phyloP scores from a whole-genome alignment of 177 flowering plant species.

The Tripterygium wilfordii region DNA sequence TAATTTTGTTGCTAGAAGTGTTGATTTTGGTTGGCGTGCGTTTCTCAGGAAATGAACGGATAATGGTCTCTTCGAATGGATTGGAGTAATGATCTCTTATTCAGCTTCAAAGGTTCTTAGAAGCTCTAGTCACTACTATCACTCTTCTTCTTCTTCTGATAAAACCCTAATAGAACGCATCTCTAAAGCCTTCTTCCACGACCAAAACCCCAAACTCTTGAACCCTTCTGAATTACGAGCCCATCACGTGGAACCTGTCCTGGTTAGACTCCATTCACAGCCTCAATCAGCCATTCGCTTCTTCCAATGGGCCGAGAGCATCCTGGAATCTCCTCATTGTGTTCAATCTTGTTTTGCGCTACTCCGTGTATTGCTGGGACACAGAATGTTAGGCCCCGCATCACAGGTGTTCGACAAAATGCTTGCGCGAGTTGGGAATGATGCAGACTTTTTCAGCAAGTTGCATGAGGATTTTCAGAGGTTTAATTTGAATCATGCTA shows the following conservation, averaged over 20 bases:
- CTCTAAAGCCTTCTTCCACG: slow-evolving; percentile 12
- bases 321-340: slow-evolving; percentile 14
- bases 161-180: slow-evolving; percentile 13
- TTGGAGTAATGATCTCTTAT: no score
- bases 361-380: slow-evolving; percentile 23
- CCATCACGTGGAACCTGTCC: slow-evolving; percentile 18
- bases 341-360: slow-evolving; percentile 24
- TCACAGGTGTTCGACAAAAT: slow-evolving; percentile 24
- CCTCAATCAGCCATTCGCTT: slow-evolving; percentile 35
- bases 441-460: slow-evolving; percentile 14
- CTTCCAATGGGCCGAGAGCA: slow-evolving; percentile 32
- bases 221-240: slow-evolving; percentile 20
- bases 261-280: slow-evolving; percentile 23
- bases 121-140: no score
- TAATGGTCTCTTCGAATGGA: no score
- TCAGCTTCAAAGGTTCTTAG: no score
- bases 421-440: slow-evolving; percentile 12
- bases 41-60: no score
- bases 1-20: no score
- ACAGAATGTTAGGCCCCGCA: slow-evolving; percentile 29
- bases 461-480: slow-evolving; percentile 19
- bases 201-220: slow-evolving; percentile 10
- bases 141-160: background rate
- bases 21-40: no score
- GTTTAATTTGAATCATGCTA: slow-evolving; percentile 18